Conservation (phyloP, 768 basidiomycete genomes). For the Suillus lakei region DNA sequence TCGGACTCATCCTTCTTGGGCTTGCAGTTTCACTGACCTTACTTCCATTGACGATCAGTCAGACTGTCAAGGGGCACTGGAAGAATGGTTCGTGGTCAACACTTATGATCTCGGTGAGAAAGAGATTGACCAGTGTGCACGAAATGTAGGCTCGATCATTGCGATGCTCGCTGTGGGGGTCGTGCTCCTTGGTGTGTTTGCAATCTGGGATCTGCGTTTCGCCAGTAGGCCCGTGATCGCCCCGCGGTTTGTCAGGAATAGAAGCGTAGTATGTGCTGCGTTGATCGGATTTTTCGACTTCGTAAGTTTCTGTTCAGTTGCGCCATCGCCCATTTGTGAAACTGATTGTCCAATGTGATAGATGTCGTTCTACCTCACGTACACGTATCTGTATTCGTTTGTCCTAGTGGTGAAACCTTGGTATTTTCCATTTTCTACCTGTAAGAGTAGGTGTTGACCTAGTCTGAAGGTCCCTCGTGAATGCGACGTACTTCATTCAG, state of each 20-base stretch:
- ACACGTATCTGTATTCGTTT: constrained; percentile 76
- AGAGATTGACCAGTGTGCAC: constrained; percentile 4
- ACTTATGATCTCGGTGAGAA: background rate
- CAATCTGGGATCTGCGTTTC: constrained; percentile 52
- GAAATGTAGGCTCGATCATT: constrained; percentile 50
- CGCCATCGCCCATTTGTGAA: background rate
- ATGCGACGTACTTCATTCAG: constrained; percentile 68
- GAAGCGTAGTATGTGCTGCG: constrained; percentile 61
- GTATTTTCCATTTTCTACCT: constrained; percentile 25
- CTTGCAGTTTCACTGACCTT: constrained; percentile 55
- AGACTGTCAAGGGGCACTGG: constrained; percentile 46
- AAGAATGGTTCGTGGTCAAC: constrained; percentile 45
- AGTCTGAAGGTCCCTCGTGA: constrained; percentile 51
- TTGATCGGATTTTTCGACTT: constrained; percentile 70
- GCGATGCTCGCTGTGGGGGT: constrained; percentile 55
- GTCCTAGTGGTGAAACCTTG: constrained; percentile 57
- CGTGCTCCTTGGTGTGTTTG: constrained; percentile 46
- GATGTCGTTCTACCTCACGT: constrained; percentile 71
- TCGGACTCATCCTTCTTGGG: constrained; percentile 57
- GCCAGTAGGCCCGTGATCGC: constrained; percentile 66
- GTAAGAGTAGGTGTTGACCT: background rate
- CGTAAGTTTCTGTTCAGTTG: constrained; percentile 37
- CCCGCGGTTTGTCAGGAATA: constrained; percentile 58
- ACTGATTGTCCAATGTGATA: constrained; percentile 23
- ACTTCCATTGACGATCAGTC: constrained; percentile 56